Percentiles rank a stretch among this genome's conserved stretches.
Evolutionary conservation across 345 rosid species (phyloP).

Genomic region (Ailanthus altissimus): DNA sequence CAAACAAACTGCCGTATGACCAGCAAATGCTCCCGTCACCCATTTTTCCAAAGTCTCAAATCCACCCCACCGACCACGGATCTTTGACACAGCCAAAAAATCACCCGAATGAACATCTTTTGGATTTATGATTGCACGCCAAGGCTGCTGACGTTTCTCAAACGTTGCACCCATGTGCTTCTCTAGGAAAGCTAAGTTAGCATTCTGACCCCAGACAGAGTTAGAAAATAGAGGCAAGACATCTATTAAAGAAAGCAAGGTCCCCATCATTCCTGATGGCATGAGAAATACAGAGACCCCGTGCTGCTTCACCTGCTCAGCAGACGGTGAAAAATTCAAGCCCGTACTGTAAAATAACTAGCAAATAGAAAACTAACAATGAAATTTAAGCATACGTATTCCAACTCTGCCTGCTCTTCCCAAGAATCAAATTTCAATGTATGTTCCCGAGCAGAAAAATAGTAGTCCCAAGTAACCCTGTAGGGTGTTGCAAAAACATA

Average conservation of each 20-base stretch:
- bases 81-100: slow-evolving; percentile 91
- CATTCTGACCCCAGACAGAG: slow-evolving; percentile 86
- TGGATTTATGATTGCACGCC: slow-evolving; percentile 61
- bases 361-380: slow-evolving; percentile 6
- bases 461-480: slow-evolving; percentile 95
- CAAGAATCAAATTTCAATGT: slow-evolving; percentile 78
- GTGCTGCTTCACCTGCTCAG: slow-evolving; percentile 82
- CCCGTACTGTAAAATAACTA: slow-evolving; percentile 7
- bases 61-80: slow-evolving; percentile 98
- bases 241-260: slow-evolving; percentile 75
- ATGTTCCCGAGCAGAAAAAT: slow-evolving; percentile 79
- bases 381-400: slow-evolving; percentile 59
- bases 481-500: slow-evolving; percentile 98
- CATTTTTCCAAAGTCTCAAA: slow-evolving; percentile 98
- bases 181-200: slow-evolving; percentile 77
- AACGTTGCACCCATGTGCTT: slow-evolving; percentile 95
- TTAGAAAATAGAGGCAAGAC: slow-evolving; percentile 93
- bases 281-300: slow-evolving; percentile 95
- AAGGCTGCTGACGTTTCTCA: slow-evolving; percentile 81
- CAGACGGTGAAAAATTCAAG: slow-evolving; percentile 14
- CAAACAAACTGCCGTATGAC: slow-evolving; percentile 98
- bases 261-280: slow-evolving; percentile 98
- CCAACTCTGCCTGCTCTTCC: slow-evolving; percentile 90
- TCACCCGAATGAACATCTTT: slow-evolving; percentile 90
- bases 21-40: slow-evolving; percentile 99